Evolutionary conservation across 306 rosid species (phyloP), one percentile per base, ranked within the genome.

Genomic region (Datisca glomerata): DNA sequence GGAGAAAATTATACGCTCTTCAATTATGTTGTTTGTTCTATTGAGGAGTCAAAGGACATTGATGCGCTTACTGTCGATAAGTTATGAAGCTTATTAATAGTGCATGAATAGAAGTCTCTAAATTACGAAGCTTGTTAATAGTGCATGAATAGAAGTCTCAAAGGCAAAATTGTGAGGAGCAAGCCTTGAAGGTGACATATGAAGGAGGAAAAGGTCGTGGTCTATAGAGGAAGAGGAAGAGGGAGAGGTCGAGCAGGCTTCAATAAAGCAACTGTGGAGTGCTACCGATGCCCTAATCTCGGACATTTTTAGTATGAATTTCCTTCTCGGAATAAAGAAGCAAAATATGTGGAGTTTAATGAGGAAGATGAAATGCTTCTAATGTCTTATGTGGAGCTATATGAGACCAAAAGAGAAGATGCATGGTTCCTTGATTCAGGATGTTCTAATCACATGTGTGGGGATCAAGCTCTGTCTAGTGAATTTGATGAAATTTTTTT

Each of bases 341-440:
- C 43, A 35, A 34, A 49, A 18, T 49, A 34, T 49, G 43, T 20
- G 20, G n/a, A 49, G 21, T 13, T 48, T 18, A 41, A 34, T 49
- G 53, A 28, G 53, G 55, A 49, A 49, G 55, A 49, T 18, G 55
- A 49, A 35, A 33, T 34, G 43, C 55, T 49, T 34, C 23, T 49
- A 22, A 49, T 49, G 55, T 12, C 43, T 49, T 49, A 32, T 34
- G 55, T 34, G 20, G 43, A 21, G 31, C 3, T 32, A 14, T 17
- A 49, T 34, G 14, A 23, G n/a, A 28, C 23, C 8, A 33, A 2
- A 21, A 50, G 45, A 23, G 34, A 50, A 32, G 55, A 49, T 35
- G 55, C 55, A 34, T 49, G 55, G 55, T 49, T 49, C 41, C 28
- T 48, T 48, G 22, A 40, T 17, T 40, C 55, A 49, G 43, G 55